These are phyloP conservation scores for Scedosporium boydii DNA, from an alignment of 2,329 filamentous ascomycete genomes.

Conservation along the genomic window DNA sequence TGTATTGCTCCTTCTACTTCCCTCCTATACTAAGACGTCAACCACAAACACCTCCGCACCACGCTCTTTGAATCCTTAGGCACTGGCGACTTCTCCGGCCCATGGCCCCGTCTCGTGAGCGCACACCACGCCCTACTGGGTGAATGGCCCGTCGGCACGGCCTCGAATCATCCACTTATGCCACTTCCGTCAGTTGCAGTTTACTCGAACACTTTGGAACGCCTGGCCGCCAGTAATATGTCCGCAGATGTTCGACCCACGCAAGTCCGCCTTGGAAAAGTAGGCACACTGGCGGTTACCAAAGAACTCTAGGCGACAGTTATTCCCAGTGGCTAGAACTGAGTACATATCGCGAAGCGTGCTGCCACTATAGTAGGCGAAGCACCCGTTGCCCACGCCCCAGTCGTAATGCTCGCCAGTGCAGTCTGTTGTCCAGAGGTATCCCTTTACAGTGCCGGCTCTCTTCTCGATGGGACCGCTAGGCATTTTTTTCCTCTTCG, in stretches of 20 bases:
- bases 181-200: background rate
- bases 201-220: background rate
- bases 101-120: too few relatives aligned
- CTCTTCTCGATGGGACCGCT: slow-evolving; percentile 1
- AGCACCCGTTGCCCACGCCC: background rate
- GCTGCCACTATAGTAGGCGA: background rate
- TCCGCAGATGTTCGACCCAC: background rate
- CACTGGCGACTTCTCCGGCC: too few relatives aligned
- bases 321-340: background rate
- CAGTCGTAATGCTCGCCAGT: background rate
- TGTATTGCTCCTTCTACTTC: too few relatives aligned
- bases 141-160: too few relatives aligned
- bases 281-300: background rate
- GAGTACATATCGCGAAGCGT: background rate
- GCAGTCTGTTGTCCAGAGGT: background rate
- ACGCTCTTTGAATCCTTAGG: too few relatives aligned
- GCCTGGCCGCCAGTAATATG: background rate
- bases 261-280: background rate
- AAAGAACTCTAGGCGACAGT: background rate
- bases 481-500: background rate
- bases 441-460: background rate
- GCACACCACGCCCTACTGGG: too few relatives aligned
- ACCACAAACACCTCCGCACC: too few relatives aligned
- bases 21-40: too few relatives aligned
- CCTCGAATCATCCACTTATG: too few relatives aligned